Evolutionary conservation across 192 early-diverging fungal species (phyloP), one percentile per base, ranked within the genome.

Genomic region (Jimgerdemannia lactiflua): DNA sequence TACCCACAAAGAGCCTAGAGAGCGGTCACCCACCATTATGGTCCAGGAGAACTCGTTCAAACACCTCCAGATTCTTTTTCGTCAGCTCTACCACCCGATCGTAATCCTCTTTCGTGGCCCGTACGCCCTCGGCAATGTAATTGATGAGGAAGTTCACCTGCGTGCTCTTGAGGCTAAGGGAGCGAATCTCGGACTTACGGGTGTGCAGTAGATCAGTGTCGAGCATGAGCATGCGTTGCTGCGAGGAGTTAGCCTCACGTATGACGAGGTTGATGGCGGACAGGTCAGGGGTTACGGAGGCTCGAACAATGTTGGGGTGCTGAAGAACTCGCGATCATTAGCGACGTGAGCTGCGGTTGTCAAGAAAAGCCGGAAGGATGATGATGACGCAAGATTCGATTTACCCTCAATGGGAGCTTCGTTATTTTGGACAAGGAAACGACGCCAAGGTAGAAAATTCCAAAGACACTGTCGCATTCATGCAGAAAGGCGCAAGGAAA

Each of bases 361-460:
- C 29, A 29, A 1, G 29, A 29, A 29, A 29, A 29, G 29, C 29
- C 29, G 29, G 29, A 29, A 29, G 29, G 29, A 29, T 29, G 29
- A 29, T 29, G 29, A 29, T 1, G 29, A 29, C 29, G 29, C 29
- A 29, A 29, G 29, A 29, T 29, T 29, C 29, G 29, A 29, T 29
- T 14, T 42, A 74, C n/a, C 42, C 17, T 70, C n/a, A 42, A 64
- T 70, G 65, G 42, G 41, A 14, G 42, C 29, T 71, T 65, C 29
- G 68, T 66, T 20, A 69, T 49, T 14, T 74, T n/a, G 20, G 72
- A 59, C 59, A 77, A 67, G 14, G 72, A 74, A 39, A 77, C 67
- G 39, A 72, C 65, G 18, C 70, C 73, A 8, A 77, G 68, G 11
- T 74, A 69, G 69, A 73, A 77, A 43, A 77, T 74, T 43, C 76